Evolutionary conservation across 768 basidiomycete genomes (phyloP), one percentile per base, ranked within the genome.

Genomic region (Boletus edulis): DNA sequence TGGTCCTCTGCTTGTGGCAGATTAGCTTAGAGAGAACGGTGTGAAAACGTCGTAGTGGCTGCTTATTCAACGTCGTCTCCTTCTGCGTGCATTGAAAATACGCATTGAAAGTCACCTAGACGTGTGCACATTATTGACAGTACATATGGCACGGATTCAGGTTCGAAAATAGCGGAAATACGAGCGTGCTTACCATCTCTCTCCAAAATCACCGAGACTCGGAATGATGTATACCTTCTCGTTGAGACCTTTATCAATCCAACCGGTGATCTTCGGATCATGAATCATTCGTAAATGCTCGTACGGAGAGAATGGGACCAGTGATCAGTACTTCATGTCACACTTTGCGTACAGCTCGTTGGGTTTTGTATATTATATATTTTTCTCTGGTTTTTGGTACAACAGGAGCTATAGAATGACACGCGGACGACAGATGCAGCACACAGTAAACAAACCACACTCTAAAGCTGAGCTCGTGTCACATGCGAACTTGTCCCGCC

Each of bases 141-240:
- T 67, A 67, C 50, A 66, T 67, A 35, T n/a, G 14, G 9, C 41
- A n/a, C 32, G 24, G 15, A 0, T 48, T 18, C 12, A 10, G 24
- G 12, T 11, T 20, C 10, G 0, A 18, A 12, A 14, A 15, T 11
- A 7, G 11, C 35, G 27, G 6, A n/a, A 40, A 18, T 27, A 40
- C 5, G 14, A 37, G 17, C 14, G 38, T 14, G 38, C 73, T 57
- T 62, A 87, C 89, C 91, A 86, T 67, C 91, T 76, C 69, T 96
- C 94, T 49, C 94, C 94, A 69, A 98, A 98, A 69, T 98, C 94
- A 17, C 94, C 94, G n/a, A 98, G 77, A 29, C 94, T 94, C 9
- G 93, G 94, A 52, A 94, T 84, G 62, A 95, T 95, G 67, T 89
- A 97, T 22, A 90, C 85, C 68, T 87, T 91, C 54, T 91, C 91